phyloP scores from a whole-genome alignment of 371 early-diverging fungal genomes.

The Umbelopsis sp. region DNA sequence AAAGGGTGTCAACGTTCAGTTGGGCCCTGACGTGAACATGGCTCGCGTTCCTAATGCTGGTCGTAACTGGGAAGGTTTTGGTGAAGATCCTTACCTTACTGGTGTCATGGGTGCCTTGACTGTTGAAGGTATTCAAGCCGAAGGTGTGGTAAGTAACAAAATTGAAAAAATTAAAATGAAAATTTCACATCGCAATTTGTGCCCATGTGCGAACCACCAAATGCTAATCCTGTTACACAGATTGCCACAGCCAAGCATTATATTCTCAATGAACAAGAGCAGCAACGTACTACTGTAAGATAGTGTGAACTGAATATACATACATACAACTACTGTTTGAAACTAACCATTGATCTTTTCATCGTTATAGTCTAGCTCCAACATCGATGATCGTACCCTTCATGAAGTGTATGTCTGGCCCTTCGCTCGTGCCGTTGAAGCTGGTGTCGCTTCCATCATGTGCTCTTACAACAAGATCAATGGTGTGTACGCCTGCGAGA shows the following conservation, averaged over 20 bases:
- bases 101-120: slow-evolving; percentile 39
- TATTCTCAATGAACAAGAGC: slow-evolving; percentile 55
- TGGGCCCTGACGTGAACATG: slow-evolving; percentile 59
- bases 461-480: slow-evolving; percentile 60
- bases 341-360: background rate
- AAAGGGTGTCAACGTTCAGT: slow-evolving; percentile 51
- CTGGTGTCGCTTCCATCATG: slow-evolving; percentile 62
- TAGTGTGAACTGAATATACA: background rate
- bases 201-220: background rate
- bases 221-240: slow-evolving; percentile 19
- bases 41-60: slow-evolving; percentile 53
- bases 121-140: slow-evolving; percentile 40
- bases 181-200: background rate
- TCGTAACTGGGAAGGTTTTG: slow-evolving; percentile 63
- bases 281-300: slow-evolving; percentile 31
- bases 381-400: slow-evolving; percentile 53
- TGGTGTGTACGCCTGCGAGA: slow-evolving; percentile 54
- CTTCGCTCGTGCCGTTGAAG: slow-evolving; percentile 54
- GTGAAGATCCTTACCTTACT: slow-evolving; percentile 66
- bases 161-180: background rate
- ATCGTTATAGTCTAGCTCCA: slow-evolving; percentile 28
- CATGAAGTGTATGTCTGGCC: slow-evolving; percentile 65
- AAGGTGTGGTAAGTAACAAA: slow-evolving; percentile 44
- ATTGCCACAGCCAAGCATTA: slow-evolving; percentile 61
- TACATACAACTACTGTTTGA: background rate